These are phyloP conservation scores for Nicotiana sylvestris DNA, from an alignment of 257 asterid genomes.

Conservation along the genomic window DNA sequence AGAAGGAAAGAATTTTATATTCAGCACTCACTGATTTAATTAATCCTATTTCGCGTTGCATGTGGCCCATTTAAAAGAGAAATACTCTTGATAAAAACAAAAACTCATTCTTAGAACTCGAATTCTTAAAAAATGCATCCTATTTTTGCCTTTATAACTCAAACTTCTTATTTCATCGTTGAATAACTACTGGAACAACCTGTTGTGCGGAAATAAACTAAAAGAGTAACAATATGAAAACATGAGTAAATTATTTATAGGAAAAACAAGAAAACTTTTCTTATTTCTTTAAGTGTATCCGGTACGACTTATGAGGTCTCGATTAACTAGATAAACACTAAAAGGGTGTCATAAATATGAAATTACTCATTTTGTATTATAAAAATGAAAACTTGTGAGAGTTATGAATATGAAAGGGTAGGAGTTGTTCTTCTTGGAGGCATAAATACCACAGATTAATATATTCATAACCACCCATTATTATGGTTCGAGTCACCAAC, in stretches of 20 bases:
- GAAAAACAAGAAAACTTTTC: too few species aligned
- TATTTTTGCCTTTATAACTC: background rate
- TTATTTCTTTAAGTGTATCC: background rate
- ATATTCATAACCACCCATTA: background rate
- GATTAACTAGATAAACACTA: background rate
- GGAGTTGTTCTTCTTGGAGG: background rate
- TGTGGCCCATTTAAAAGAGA: too few species aligned
- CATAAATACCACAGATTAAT: background rate
- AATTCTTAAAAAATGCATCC: too few species aligned
- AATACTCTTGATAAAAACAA: too few species aligned
- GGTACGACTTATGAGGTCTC: background rate
- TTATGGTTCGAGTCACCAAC: too few species aligned
- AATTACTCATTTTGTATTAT: background rate
- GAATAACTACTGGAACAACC: too few species aligned
- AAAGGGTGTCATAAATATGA: background rate
- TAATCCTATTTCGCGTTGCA: too few species aligned
- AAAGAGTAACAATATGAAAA: background rate
- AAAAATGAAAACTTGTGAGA: background rate
- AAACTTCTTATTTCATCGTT: background rate
- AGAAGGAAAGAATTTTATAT: too few species aligned
- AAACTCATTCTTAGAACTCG: too few species aligned
- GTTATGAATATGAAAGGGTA: background rate
- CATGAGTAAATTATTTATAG: background rate
- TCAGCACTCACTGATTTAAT: too few species aligned
- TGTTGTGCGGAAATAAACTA: too few species aligned